Base-by-base conservation (phyloP, 164 flowering plant genomes). In the Kingdonia uniflora region DNA sequence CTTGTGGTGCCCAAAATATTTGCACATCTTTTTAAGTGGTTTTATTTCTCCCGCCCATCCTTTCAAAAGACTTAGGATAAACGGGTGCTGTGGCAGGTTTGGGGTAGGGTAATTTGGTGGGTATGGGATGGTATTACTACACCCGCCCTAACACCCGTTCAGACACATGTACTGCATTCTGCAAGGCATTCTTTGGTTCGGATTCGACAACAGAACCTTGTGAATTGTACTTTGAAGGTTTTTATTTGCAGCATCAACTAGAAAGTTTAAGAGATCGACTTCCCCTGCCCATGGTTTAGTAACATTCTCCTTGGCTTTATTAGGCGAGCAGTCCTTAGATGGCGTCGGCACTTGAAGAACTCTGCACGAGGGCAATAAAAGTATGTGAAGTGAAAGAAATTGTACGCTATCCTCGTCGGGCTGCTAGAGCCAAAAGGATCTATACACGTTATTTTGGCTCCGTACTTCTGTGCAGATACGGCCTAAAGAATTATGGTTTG, bases 171-270 rank as follows among this genome's bases (percentile, higher is more conserved):
- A 21, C 54, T 53, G 65, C 75, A 47, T 42, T 52, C 6, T 72
- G 71, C 23, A 65, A 66, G 24, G 49, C 58, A 66, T 60, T 24
- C 15, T 38, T 50, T 39, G 63, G 56, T 39, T 78, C 84, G 62
- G 65, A 38, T 64, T 76, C 78, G 38, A 55, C 50, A 58, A 48
- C 42, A 53, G 77, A 56, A 20, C 75, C 79, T 46, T 60, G 88
- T 48, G 72, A 54, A 66, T 52, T 67, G 51, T 49, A 74, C 61
- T 80, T 85, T 26, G 68, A 75, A 14, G 83, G 84, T 42, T 80
- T 65, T 90, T 73, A 60, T 81, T 88, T 54, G 98, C 98, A 56
- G 80, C 98, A 65, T 92, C 96, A 58, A 92, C 85, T 54, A 87
- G 75, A 68, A 82, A 82, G 63, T 85, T 84, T 45, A 91, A 74